Evolutionary conservation across 257 asterid species (phyloP).

Genomic region (Capsicum rhomboideum): DNA sequence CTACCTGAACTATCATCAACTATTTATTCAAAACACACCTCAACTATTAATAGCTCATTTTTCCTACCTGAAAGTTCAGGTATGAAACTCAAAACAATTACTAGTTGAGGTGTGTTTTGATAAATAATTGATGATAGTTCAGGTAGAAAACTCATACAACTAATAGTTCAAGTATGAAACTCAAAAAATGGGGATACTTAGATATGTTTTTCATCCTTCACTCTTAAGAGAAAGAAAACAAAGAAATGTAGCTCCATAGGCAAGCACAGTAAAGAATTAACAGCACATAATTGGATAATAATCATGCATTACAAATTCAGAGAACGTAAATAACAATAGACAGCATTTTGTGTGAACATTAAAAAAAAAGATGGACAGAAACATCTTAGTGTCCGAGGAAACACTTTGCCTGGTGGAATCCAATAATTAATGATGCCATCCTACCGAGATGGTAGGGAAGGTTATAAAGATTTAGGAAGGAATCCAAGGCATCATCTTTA

Average conservation of each 20-base stretch:
- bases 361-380: neutral
- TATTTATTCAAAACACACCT: too few species aligned
- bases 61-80: too few species aligned
- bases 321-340: neutral
- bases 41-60: too few species aligned
- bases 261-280: neutral
- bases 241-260: neutral
- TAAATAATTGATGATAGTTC: too few species aligned
- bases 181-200: too few species aligned
- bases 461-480: neutral
- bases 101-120: too few species aligned
- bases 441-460: neutral
- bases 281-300: neutral
- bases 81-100: too few species aligned
- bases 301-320: neutral
- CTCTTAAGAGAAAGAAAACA: too few species aligned
- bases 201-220: too few species aligned
- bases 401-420: neutral
- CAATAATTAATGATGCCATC: neutral
- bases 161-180: too few species aligned
- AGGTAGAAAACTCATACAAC: too few species aligned
- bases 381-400: neutral
- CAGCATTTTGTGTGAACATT: neutral
- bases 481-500: neutral
- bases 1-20: too few species aligned